These are phyloP conservation scores for Ascochyta rabiei DNA, from an alignment of 2,329 filamentous ascomycete species.

Conservation along the genomic window DNA sequence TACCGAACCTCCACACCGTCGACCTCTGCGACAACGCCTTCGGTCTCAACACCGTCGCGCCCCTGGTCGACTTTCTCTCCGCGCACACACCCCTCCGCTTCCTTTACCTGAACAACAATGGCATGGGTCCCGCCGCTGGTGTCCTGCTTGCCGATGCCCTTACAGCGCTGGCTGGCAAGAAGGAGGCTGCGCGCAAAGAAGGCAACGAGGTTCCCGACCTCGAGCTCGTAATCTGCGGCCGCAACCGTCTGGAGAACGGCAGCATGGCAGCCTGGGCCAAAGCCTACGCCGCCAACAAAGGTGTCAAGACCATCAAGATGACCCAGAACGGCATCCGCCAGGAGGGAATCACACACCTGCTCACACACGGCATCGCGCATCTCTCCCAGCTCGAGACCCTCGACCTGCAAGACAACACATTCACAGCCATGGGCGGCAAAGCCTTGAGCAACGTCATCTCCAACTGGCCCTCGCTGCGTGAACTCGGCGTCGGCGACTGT, in stretches of 20 bases:
- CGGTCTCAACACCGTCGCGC: conserved; percentile 91
- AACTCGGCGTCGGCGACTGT: conserved; percentile 89
- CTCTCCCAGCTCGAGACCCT: conserved; percentile 73
- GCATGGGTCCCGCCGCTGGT: conserved; percentile 88
- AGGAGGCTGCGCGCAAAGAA: conserved; percentile 74
- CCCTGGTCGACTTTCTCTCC: conserved; percentile 88
- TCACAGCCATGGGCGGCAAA: conserved; percentile 79
- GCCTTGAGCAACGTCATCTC: conserved; percentile 77
- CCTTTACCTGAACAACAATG: conserved; percentile 97
- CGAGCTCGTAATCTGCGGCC: conserved; percentile 96
- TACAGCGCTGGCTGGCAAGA: conserved; percentile 79
- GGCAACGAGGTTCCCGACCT: conserved; percentile 78
- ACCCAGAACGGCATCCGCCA: conserved; percentile 97
- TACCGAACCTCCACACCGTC: conserved; percentile 85
- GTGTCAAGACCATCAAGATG: conserved; percentile 90
- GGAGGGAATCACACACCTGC: conserved; percentile 83
- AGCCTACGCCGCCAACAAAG: conserved; percentile 79
- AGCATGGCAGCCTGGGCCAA: conserved; percentile 96
- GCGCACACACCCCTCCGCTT: conserved; percentile 89
- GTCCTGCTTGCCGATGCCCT: conserved; percentile 89
- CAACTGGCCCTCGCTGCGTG: conserved; percentile 75
- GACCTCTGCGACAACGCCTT: conserved; percentile 99
- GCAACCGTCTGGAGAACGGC: conserved; percentile 93
- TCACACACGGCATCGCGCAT: conserved; percentile 78
- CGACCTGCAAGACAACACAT: conserved; percentile 97